Base-by-base conservation (phyloP, 768 basidiomycete species). In the Amanita molliuscula region DNA sequence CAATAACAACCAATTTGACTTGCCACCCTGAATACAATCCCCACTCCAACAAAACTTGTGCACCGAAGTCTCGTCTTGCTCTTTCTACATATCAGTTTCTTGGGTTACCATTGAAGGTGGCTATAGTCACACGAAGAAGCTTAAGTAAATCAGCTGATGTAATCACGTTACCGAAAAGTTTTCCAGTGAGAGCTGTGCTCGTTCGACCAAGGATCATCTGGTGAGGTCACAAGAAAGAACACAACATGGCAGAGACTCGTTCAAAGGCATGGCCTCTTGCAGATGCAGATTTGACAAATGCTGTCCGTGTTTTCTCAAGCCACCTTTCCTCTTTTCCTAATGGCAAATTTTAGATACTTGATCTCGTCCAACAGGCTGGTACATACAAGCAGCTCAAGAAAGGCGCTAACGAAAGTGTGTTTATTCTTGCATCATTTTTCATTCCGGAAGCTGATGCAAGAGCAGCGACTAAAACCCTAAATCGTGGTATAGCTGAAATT, bases 371-470 rank as follows among this genome's bases (percentile, higher is more conserved):
- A 64, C 89, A 95, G 69, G 94, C 95, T 36, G 74, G 80, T n/a
- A 86, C 93, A 67, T 96, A 95, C 75, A 97, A 97, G 71, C 94
- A 97, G 67, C 72, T 97, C 43, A 98, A 97, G 73, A 97, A 97
- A 73, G 95, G 96, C 54, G 96, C 96, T 37, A 99, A 99, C 68
- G 96, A 99, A 79, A 88, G 90, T 88, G 44, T 31, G 74, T 60
- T 34, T 15, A 25, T 9, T n/a, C 46, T 28, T n/a, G n/a, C 2
- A 13, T 23, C 23, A 20, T 2, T 10, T 25, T 47, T 20, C 11
- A 31, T 49, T 48, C 42, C 42, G 13, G 48, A 20, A 21, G 46
- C 55, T 57, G 47, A 56, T 51, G 33, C 50, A 20, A 50, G 36
- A 44, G 29, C 59, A 92, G 93, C 94, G 40, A 99, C 96, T 57